Conservation (phyloP, 768 basidiomycete species). For the Boletales sp. region DNA sequence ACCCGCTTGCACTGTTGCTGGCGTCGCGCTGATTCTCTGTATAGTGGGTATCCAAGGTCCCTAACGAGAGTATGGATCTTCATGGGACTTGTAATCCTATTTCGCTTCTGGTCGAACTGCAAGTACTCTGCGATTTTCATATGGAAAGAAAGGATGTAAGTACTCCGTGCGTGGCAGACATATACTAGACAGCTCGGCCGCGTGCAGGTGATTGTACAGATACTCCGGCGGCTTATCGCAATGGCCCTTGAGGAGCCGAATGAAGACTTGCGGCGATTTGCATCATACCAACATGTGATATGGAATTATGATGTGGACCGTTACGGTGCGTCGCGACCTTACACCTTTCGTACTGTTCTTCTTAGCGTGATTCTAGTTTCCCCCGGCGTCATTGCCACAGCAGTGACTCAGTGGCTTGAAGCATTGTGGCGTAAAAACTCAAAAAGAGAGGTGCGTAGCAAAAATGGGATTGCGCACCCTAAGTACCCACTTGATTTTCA, state of each 20-base stretch:
- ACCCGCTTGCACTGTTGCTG: background rate
- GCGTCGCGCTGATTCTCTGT: conserved; percentile 1
- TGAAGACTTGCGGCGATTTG: conserved; percentile 42
- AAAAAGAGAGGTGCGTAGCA: conserved; percentile 6
- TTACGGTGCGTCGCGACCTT: conserved; percentile 34
- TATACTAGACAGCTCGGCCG: background rate
- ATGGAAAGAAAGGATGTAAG: conserved; percentile 17
- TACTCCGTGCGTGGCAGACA: background rate
- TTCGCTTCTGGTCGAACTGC: conserved; percentile 26
- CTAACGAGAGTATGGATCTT: background rate
- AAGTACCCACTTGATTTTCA: conserved; percentile 8
- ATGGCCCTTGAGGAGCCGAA: conserved; percentile 33
- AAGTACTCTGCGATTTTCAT: conserved; percentile 15
- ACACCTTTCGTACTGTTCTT: background rate
- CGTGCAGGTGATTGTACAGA: conserved; percentile 13
- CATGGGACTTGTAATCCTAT: conserved; percentile 11
- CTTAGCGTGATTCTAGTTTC: conserved; percentile 25
- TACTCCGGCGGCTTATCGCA: conserved; percentile 37
- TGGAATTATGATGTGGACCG: conserved; percentile 44
- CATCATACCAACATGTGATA: conserved; percentile 53
- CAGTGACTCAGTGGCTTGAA: conserved; percentile 49
- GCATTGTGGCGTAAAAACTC: conserved; percentile 40
- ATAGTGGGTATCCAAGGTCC: conserved; percentile 16
- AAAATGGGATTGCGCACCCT: background rate
- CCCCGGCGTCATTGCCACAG: conserved; percentile 29